Evolutionary conservation across 78 protist species (phyloP).

Genomic region (Trichosphaerium sp.): DNA sequence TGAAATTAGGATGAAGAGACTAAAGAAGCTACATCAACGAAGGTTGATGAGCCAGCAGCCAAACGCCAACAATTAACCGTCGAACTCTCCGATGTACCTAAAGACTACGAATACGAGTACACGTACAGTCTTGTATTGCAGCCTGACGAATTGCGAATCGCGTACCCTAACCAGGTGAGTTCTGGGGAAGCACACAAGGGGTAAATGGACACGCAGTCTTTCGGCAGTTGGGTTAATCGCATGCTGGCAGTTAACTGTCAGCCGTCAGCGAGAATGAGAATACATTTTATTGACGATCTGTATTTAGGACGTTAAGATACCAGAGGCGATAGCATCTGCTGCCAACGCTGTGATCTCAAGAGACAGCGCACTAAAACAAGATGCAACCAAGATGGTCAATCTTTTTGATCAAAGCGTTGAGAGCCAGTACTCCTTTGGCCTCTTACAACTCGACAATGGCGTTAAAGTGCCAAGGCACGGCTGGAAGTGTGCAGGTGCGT

Average conservation of each 20-base stretch:
- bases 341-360: slow-evolving; percentile 2
- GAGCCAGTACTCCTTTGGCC: slow-evolving; percentile 42
- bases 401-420: slow-evolving; percentile 28
- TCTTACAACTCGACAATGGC: slow-evolving; percentile 55
- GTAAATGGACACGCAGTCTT: too few relatives aligned
- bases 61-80: slow-evolving; percentile 8
- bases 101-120: slow-evolving; percentile 15
- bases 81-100: slow-evolving; percentile 14
- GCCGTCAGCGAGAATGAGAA: too few relatives aligned
- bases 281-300: background rate
- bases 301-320: slow-evolving; percentile 20
- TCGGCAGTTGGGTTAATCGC: too few relatives aligned
- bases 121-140: slow-evolving; percentile 9
- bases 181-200: too few relatives aligned
- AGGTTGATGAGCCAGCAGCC: slow-evolving; percentile 14
- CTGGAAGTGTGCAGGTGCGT: slow-evolving; percentile 24
- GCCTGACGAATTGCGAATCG: too few relatives aligned
- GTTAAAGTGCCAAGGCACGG: slow-evolving; percentile 31
- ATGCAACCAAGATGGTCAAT: slow-evolving; percentile 16
- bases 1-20: background rate
- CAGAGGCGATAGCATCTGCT: slow-evolving; percentile 2
- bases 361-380: slow-evolving; percentile 6
- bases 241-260: too few relatives aligned
- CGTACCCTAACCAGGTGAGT: too few relatives aligned
- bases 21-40: background rate